A percentile compares a stretch with the other conserved stretches of the same genome.
Conservation (phyloP, 148 eudicot species). For the Chenopodium berlandieri region DNA sequence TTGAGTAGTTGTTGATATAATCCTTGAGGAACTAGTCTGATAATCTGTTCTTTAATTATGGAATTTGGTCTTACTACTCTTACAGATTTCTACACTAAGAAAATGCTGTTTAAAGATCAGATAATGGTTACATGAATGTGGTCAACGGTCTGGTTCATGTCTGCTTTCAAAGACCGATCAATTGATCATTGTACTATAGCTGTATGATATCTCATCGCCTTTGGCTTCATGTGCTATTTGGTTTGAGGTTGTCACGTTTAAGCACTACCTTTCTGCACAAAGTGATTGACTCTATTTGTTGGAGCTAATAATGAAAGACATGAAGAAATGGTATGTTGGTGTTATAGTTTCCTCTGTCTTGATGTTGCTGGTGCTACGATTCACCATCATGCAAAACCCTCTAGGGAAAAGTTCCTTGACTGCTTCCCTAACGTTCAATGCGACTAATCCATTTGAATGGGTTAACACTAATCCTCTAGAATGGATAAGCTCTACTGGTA, state of each 20-base stretch:
- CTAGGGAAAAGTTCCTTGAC: constrained; percentile 43
- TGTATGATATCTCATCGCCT: constrained; percentile 15
- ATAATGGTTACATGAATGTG: constrained; percentile 2
- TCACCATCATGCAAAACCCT: constrained; percentile 49
- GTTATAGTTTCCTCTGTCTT: constrained; percentile 54
- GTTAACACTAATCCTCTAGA: constrained; percentile 76
- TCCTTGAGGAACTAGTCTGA: constrained; percentile 12
- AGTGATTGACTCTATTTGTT: constrained; percentile 4
- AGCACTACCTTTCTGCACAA: constrained; percentile 3
- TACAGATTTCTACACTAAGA: not conserved
- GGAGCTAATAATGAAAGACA: constrained; percentile 38
- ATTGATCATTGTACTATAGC: not conserved
- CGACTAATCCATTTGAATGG: constrained; percentile 79
- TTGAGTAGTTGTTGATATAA: constrained; percentile 12
- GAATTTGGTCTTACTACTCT: not conserved
- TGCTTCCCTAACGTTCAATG: constrained; percentile 34
- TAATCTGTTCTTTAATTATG: constrained; percentile 2
- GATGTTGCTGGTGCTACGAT: constrained; percentile 62
- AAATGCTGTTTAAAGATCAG: constrained; percentile 7
- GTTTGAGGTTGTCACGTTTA: constrained; percentile 1
- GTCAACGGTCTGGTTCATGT: not conserved
- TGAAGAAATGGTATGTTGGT: constrained; percentile 83
- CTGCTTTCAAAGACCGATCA: constrained; percentile 2
- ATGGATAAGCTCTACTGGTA: constrained; percentile 62
- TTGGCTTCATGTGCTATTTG: not conserved